phyloP scores from a whole-genome alignment of 1,284 basidiomycete species.

The Puccinia coronata region DNA sequence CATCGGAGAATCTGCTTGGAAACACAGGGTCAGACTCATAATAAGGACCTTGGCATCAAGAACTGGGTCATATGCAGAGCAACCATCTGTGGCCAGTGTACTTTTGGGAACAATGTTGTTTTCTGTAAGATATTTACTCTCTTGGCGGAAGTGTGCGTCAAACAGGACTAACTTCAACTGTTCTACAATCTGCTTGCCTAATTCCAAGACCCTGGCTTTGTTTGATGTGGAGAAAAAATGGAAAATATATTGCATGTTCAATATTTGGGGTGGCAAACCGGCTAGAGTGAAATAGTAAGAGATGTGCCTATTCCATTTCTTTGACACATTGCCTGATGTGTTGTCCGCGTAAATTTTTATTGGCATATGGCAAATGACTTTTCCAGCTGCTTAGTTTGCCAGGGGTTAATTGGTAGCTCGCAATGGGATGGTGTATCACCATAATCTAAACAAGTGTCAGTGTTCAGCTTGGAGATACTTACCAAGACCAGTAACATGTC shows the following conservation, averaged over 20 bases:
- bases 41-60: not conserved
- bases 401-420: not conserved
- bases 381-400: not conserved
- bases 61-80: not conserved
- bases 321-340: constrained; percentile 62
- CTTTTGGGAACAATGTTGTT: too few relatives aligned
- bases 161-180: not conserved
- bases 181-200: not conserved
- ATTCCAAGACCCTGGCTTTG: not conserved
- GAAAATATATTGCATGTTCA: constrained; percentile 56
- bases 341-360: constrained; percentile 63
- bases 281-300: constrained; percentile 59
- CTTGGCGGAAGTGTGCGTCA: too few relatives aligned
- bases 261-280: constrained; percentile 56
- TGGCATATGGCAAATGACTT: constrained; percentile 53
- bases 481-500: not conserved
- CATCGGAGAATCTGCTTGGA: not conserved
- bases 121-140: too few relatives aligned
- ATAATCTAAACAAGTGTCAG: too few relatives aligned
- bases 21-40: not conserved
- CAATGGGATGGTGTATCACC: too few relatives aligned
- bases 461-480: too few relatives aligned
- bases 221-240: constrained; percentile 62
- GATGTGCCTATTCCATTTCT: constrained; percentile 63
- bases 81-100: not conserved